Evolutionary conservation across 1,284 basidiomycete species (phyloP).

Genomic region (Naganishia sp.): DNA sequence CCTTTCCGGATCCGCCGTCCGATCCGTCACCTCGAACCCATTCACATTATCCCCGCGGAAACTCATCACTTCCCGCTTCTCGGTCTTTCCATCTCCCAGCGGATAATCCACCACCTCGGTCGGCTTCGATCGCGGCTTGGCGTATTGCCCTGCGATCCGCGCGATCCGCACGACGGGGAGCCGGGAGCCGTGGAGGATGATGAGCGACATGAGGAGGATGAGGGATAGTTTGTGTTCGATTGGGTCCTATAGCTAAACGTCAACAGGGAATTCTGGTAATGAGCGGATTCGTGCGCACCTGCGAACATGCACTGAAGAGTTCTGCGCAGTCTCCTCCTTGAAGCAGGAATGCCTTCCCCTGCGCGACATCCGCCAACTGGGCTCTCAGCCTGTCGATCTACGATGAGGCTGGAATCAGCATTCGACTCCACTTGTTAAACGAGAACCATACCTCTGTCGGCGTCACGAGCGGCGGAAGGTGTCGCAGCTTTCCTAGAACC

Average conservation of each 20-base stretch:
- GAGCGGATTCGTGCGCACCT: slow-evolving; percentile 58
- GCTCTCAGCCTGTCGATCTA: slow-evolving; percentile 83
- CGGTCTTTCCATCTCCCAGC: slow-evolving; percentile 43
- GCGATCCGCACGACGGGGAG: slow-evolving; percentile 89
- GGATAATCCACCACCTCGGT: slow-evolving; percentile 69
- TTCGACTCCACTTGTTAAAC: neutral
- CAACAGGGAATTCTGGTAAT: neutral
- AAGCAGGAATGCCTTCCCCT: slow-evolving; percentile 87
- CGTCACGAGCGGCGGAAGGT: slow-evolving; percentile 82
- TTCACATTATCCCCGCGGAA: slow-evolving; percentile 94
- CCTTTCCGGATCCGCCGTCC: slow-evolving; percentile 82
- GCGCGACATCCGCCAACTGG: slow-evolving; percentile 76
- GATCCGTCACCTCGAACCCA: slow-evolving; percentile 68
- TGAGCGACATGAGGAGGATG: slow-evolving; percentile 91
- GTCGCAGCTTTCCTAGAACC: slow-evolving; percentile 72
- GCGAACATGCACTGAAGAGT: slow-evolving; percentile 85
- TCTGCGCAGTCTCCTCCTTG: slow-evolving; percentile 98
- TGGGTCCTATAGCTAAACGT: slow-evolving; percentile 66
- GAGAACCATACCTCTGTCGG: slow-evolving; percentile 74
- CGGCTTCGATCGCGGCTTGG: slow-evolving; percentile 86
- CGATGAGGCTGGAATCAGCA: neutral
- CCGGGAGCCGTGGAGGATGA: slow-evolving; percentile 89
- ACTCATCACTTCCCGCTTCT: slow-evolving; percentile 49
- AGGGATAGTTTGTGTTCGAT: slow-evolving; percentile 93
- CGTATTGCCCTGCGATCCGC: slow-evolving; percentile 93